phyloP scores from a whole-genome alignment of 768 basidiomycete genomes.

The Leucosporidium creatinivorum region DNA sequence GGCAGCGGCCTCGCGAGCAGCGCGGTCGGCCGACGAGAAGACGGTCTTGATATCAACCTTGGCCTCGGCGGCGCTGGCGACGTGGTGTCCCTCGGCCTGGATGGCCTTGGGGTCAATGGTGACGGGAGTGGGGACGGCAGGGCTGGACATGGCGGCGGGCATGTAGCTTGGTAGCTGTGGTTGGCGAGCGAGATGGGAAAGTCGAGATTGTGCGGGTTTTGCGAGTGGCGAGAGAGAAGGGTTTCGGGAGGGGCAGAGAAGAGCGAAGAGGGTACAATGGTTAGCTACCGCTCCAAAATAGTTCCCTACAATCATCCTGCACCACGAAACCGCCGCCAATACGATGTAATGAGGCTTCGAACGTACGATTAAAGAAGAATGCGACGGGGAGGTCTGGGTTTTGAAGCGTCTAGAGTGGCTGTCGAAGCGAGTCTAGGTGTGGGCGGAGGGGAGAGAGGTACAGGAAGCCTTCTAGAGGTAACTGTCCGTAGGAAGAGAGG shows the following conservation, averaged over 20 bases:
- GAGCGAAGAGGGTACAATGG: neutral
- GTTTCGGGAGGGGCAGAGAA: neutral
- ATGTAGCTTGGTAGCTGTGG: constrained; percentile 8
- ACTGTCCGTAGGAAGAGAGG: no score
- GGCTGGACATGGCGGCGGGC: constrained; percentile 19
- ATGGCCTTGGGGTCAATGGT: constrained; percentile 19
- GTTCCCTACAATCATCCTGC: no score
- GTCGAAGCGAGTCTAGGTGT: neutral
- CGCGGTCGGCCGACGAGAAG: constrained; percentile 26
- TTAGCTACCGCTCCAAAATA: neutral
- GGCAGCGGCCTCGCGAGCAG: constrained; percentile 31
- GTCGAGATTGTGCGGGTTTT: neutral
- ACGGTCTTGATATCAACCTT: constrained; percentile 35
- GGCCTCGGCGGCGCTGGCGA: constrained; percentile 31
- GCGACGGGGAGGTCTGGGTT: neutral
- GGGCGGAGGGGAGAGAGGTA: neutral
- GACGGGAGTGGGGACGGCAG: constrained; percentile 23
- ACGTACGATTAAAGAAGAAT: neutral
- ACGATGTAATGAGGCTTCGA: neutral
- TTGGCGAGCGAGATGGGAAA: neutral
- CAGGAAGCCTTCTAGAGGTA: neutral
- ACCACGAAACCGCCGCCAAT: no score
- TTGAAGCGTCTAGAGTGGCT: neutral
- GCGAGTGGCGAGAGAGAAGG: neutral
- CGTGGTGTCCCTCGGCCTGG: constrained; percentile 15